Evolutionary conservation across 345 rosid species (phyloP).

Genomic region (Salix dunnii): DNA sequence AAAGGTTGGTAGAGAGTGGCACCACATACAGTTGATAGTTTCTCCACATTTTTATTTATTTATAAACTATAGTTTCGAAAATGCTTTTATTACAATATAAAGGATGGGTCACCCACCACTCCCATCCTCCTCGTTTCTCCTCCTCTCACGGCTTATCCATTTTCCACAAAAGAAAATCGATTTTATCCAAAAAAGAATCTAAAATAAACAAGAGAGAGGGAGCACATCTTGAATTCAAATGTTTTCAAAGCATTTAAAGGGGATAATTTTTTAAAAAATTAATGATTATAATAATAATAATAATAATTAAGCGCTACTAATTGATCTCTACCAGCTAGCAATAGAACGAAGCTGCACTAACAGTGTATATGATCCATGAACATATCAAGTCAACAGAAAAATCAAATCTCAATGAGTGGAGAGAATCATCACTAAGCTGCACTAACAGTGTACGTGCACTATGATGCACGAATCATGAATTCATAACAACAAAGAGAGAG

Average conservation of each 20-base stretch:
- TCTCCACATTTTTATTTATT: conserved; percentile 21
- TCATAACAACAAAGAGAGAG: not conserved
- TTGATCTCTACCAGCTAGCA: not conserved
- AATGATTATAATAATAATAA: too few relatives aligned
- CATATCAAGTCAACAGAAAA: too few relatives aligned
- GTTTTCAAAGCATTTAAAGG: not conserved
- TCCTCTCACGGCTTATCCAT: conserved; percentile 68
- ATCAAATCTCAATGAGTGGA: not conserved
- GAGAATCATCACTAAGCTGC: conserved; percentile 1
- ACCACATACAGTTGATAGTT: conserved; percentile 28
- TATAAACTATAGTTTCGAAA: not conserved
- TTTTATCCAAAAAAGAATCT: conserved; percentile 14
- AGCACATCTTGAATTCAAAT: not conserved
- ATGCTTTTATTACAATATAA: conserved; percentile 1
- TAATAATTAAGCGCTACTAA: not conserved
- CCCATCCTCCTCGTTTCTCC: conserved; percentile 37
- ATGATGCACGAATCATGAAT: not conserved
- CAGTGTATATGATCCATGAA: too few relatives aligned
- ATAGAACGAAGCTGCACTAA: too few relatives aligned
- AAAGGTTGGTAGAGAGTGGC: conserved; percentile 38
- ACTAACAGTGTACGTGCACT: not conserved
- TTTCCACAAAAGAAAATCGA: conserved; percentile 14
- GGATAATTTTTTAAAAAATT: too few relatives aligned
- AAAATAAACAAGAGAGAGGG: not conserved
- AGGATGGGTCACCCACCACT: conserved; percentile 47